phyloP scores from a whole-genome alignment of 306 rosid genomes.

The Fragaria nilgerrensis region DNA sequence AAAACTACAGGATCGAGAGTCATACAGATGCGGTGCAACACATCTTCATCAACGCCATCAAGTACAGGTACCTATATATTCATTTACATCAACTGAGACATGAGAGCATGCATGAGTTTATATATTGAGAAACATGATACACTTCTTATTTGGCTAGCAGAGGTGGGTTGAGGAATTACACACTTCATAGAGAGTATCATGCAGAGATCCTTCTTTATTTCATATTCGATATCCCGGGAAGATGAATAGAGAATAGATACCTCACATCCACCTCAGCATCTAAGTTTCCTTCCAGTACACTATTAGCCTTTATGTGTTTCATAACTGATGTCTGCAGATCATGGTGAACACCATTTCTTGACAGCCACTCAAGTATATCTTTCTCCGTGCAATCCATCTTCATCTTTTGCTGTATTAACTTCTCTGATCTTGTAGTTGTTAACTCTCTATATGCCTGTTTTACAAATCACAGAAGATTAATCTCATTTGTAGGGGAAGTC shows the following conservation, averaged over 20 bases:
- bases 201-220: neutral
- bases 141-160: neutral
- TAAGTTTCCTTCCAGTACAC: neutral
- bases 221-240: neutral
- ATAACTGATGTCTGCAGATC: conserved; percentile 14
- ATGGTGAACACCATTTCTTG: conserved; percentile 14
- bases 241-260: neutral
- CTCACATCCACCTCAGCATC: conserved; percentile 26
- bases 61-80: neutral
- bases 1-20: neutral
- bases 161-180: neutral
- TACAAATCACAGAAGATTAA: neutral
- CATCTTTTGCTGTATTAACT: neutral
- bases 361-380: conserved; percentile 16
- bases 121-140: neutral
- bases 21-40: neutral
- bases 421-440: neutral
- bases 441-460: neutral
- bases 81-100: neutral
- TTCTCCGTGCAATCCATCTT: neutral
- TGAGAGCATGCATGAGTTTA: neutral
- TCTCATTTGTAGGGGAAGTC: neutral
- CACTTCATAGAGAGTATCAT: neutral
- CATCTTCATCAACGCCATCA: neutral
- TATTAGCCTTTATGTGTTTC: conserved; percentile 7